Evolutionary conservation across 163 green algal genomes (phyloP).

Genomic region (Chloroidium sp.): DNA sequence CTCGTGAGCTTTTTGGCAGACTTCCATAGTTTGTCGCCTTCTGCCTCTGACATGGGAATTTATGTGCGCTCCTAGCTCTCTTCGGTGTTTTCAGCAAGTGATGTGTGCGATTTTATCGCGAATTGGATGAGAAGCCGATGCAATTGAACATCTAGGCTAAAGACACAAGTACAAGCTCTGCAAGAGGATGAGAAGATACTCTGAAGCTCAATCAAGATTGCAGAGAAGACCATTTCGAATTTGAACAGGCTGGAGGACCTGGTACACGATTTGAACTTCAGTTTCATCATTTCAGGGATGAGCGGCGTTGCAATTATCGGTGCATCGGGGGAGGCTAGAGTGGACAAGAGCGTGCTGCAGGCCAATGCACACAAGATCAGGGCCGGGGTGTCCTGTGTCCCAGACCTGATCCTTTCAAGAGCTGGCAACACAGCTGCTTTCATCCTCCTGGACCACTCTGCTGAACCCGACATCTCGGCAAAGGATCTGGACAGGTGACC

Average conservation of each 20-base stretch:
- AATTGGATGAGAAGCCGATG: not conserved
- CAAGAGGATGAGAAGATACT: not conserved
- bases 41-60: conserved; percentile 1
- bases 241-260: too few relatives aligned
- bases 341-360: not conserved
- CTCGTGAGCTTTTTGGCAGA: conserved; percentile 31
- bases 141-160: not conserved
- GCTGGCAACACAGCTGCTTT: not conserved
- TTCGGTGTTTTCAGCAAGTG: not conserved
- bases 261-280: too few relatives aligned
- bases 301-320: not conserved
- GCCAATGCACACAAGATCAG: not conserved
- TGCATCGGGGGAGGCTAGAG: not conserved
- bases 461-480: too few relatives aligned
- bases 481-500: too few relatives aligned
- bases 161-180: not conserved
- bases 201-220: too few relatives aligned
- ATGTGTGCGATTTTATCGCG: not conserved
- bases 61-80: not conserved
- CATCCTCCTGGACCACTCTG: not conserved
- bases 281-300: too few relatives aligned
- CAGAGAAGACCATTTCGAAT: too few relatives aligned
- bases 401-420: not conserved
- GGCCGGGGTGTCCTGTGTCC: not conserved
- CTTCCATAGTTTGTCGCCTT: conserved; percentile 39